Evolutionary conservation across 371 early-diverging fungal genomes (phyloP), one percentile per base, ranked within the genome.

Genomic region (Phascolomyces articulosus): DNA sequence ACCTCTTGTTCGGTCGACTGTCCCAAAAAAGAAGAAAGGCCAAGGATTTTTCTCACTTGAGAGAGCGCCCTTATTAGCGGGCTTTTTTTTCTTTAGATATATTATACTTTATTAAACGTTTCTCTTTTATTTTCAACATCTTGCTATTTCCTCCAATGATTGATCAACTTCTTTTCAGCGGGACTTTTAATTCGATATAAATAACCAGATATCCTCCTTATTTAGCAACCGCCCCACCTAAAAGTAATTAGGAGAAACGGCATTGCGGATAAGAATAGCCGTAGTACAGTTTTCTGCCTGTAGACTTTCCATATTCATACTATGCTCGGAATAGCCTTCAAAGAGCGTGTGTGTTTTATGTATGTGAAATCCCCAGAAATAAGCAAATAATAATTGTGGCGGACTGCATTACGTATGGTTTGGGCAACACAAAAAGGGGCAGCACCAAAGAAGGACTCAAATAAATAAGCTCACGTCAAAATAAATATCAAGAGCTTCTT

Each of bases 201-300:
- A 51, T 28, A 51, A 51, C 20, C 51, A 15, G 20, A 51, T 23
- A 24, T 51, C 6, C 23, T 3, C 51, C 51, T 51, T 24, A 51
- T 51, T 51, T 51, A 51, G 51, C 51, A 51, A 51, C 24, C 51
- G 9, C 13, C 24, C 26, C n/a, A 51, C 11, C 51, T 34, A 18
- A 47, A 47, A 23, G 21, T 24, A 51, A 51, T 51, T 51, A 51
- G 51, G 51, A 51, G 51, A 51, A 51, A 51, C 51, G 51, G 51
- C 51, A 51, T 51, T 51, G 51, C 51, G 51, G 51, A 51, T 24
- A 10, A 51, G 51, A 51, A 6, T 23, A 24, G 4, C 51, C 51
- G 51, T 23, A 10, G n/a, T 38, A 13, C 6, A 38, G 13, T 38
- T 38, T 38, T 38, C 38, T 38, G 6, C 6, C 38, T 13, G 13